Evolutionary conservation across 164 flowering plant genomes (phyloP), one percentile per base, ranked within the genome.

Genomic region (Sedum album): DNA sequence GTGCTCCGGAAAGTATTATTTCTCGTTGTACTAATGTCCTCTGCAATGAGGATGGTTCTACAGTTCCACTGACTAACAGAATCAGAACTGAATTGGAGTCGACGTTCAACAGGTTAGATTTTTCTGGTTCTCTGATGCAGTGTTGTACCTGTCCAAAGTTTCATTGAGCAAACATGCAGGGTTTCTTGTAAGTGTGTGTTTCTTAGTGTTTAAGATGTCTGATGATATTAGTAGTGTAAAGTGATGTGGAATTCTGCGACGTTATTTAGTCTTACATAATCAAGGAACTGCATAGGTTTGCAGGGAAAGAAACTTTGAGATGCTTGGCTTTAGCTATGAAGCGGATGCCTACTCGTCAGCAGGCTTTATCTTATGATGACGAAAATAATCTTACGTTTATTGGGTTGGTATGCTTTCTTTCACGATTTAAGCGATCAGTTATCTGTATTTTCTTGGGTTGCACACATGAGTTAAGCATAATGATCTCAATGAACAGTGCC

Each of bases 1-100:
- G 99, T 77, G 99, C 99, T 74, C 99, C 99, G 20, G 99, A 94
- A 78, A 94, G 94, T 78, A 85, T 94, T 72, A 76, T 94, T 61
- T 78, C 96, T 67, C 82, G 96, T 72, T 91, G 99, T 77, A 79
- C 92, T 62, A 79, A 74, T 75, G 78, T 94, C 42, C 78, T 91
- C 15, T 91, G 99, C 83, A 91, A 94, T 73, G 85, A 82, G 68
- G 87, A 87, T 84, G 99, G 97, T 72, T 87, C 91, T 68, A 82
- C 84, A 66, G 79, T 79, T 76, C 92, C 88, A 60, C 80, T 94
- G 42, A 83, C 90, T 66, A 64, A 82, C 35, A 75, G 70, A 57
- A 74, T 86, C 39, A 80, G 85, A 69, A 80, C 86, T 68, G 94
- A 87, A 74, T 64, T 94, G 71, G 93, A 88, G 72, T 78, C 88